Evolutionary conservation across 768 basidiomycete genomes (phyloP).

Genomic region (Sutorius australiensis): DNA sequence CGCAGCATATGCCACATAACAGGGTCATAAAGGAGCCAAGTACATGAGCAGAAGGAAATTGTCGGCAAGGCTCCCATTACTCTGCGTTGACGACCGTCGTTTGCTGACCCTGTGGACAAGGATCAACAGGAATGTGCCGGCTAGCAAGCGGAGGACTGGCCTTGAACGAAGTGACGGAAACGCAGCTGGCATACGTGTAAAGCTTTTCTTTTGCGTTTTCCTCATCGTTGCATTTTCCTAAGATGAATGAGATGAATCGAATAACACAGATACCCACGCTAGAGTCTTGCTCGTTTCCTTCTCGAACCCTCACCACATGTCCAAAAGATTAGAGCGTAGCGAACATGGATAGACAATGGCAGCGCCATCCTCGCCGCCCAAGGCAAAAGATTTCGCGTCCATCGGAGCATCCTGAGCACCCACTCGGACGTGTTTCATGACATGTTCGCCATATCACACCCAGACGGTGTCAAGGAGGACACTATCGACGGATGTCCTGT

Average conservation of each 20-base stretch:
- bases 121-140: slow-evolving; percentile 5
- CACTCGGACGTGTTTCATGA: slow-evolving; percentile 10
- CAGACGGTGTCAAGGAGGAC: neutral
- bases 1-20: slow-evolving; percentile 29
- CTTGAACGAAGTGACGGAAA: slow-evolving; percentile 81
- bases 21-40: slow-evolving; percentile 13
- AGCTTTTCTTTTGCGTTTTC: slow-evolving; percentile 99
- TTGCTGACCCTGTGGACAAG: slow-evolving; percentile 65
- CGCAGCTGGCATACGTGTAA: slow-evolving; percentile 83
- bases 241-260: neutral
- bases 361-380: slow-evolving; percentile 2
- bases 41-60: slow-evolving; percentile 14
- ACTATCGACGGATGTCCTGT: slow-evolving; percentile 14
- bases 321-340: too few relatives aligned
- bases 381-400: slow-evolving; percentile 5
- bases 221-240: slow-evolving; percentile 98
- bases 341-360: slow-evolving; percentile 3
- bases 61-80: slow-evolving; percentile 35
- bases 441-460: neutral
- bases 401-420: slow-evolving; percentile 2
- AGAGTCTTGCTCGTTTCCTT: slow-evolving; percentile 90
- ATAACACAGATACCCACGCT: slow-evolving; percentile 56
- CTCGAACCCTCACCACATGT: too few relatives aligned
- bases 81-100: slow-evolving; percentile 79
- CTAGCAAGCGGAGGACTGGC: slow-evolving; percentile 39